phyloP scores from a whole-genome alignment of 768 basidiomycete genomes.

The Serpula lacrymans region DNA sequence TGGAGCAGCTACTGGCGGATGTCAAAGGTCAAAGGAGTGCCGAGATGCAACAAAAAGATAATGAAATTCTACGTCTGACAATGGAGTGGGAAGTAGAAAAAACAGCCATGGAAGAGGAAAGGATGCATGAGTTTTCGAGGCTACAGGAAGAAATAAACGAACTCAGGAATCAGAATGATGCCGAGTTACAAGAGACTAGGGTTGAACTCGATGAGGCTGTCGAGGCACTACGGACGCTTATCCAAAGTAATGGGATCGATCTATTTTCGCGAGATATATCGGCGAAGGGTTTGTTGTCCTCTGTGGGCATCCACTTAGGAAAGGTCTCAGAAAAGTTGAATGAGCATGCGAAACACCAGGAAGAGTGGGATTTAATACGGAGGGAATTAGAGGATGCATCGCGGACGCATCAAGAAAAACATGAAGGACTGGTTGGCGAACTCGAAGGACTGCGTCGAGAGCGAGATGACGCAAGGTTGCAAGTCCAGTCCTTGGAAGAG shows the following conservation, averaged over 20 bases:
- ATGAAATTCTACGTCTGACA: constrained; percentile 34
- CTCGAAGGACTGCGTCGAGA: constrained; percentile 53
- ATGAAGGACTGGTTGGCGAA: constrained; percentile 45
- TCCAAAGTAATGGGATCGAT: constrained; percentile 56
- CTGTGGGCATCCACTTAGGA: constrained; percentile 51
- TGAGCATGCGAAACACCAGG: constrained; percentile 37
- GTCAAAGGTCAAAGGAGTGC: constrained; percentile 27
- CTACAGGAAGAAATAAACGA: constrained; percentile 49
- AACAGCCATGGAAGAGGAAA: constrained; percentile 45
- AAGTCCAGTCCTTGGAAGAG: constrained; percentile 36
- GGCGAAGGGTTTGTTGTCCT: constrained; percentile 44
- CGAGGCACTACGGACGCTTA: constrained; percentile 45
- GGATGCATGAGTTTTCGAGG: constrained; percentile 42
- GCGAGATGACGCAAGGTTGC: constrained; percentile 45
- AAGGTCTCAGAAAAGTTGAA: constrained; percentile 44
- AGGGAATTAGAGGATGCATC: constrained; percentile 51
- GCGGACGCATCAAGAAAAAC: constrained; percentile 40
- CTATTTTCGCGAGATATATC: constrained; percentile 46
- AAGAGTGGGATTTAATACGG: constrained; percentile 45
- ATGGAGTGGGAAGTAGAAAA: constrained; percentile 45
- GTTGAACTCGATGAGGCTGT: constrained; percentile 52
- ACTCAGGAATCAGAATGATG: constrained; percentile 32
- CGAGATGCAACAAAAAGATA: constrained; percentile 42
- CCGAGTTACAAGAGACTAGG: constrained; percentile 33
- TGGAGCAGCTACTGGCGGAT: constrained; percentile 37